Evolutionary conservation across 2,329 filamentous ascomycete species (phyloP).

Genomic region (Aspergillus versicolor): DNA sequence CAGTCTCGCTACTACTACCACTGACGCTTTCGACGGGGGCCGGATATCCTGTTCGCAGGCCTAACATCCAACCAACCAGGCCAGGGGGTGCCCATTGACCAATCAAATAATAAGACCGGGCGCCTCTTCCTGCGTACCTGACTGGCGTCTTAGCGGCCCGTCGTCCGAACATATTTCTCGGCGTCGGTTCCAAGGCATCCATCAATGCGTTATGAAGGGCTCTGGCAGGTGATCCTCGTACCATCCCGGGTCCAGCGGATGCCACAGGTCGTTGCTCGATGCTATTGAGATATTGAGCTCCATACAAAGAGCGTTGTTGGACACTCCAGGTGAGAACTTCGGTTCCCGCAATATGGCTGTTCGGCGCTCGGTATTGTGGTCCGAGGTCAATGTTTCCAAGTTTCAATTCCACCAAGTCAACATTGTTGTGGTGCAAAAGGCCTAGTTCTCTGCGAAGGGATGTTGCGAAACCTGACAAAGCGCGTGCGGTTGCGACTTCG

Average conservation of each 20-base stretch:
- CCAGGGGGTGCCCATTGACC: constrained; percentile 75
- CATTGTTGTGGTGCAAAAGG: constrained; percentile 58
- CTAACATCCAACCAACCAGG: constrained; percentile 92
- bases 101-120: constrained; percentile 79
- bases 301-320: constrained; percentile 54
- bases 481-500: constrained; percentile 81
- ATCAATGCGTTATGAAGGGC: constrained; percentile 86
- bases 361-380: constrained; percentile 51
- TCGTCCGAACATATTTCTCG: constrained; percentile 40
- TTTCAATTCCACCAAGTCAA: constrained; percentile 83
- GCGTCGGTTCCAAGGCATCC: constrained; percentile 69
- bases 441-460: constrained; percentile 77
- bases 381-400: constrained; percentile 88
- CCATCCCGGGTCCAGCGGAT: constrained; percentile 37
- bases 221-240: constrained; percentile 68
- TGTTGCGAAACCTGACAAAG: constrained; percentile 80
- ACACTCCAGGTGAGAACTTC: constrained; percentile 62
- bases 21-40: constrained; percentile 20
- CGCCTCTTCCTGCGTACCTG: constrained; percentile 80
- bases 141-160: constrained; percentile 49
- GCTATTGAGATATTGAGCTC: constrained; percentile 43
- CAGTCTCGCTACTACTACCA: constrained; percentile 11
- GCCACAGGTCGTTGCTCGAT: constrained; percentile 43
- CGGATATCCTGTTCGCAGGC: constrained; percentile 53
- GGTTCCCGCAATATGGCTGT: constrained; percentile 44